Evolutionary conservation across 208 protist species (phyloP), one percentile per base, ranked within the genome.

Genomic region (Trypanosoma rangeli): DNA sequence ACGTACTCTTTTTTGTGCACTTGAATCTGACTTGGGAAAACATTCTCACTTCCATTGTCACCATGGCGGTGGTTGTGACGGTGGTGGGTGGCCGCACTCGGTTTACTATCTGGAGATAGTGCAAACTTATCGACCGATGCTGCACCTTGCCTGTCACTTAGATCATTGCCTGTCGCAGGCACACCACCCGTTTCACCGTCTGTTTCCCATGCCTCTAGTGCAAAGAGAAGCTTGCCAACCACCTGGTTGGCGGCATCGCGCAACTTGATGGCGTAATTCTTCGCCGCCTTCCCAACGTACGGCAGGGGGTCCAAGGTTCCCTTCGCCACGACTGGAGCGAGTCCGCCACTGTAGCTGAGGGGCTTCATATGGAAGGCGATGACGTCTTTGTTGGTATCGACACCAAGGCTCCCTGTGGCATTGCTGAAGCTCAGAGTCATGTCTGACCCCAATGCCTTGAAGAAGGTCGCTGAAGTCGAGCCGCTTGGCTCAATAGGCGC

Each of bases 231-330:
- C 53, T 87, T 91, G 5, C 92, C 92, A 1, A 92, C 82, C 9
- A 89, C 83, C 57, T 88, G 73, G 0, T 81, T 79, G 0, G 68
- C 66, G 0, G 84, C 87, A 60, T 90, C 85, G 13, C 88, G 84
- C 57, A 96, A 66, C 68, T 92, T 94, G 64, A 96, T 89, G n/a
- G 87, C 83, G 70, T 96, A 96, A 70, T 89, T 92, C 64, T 90
- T 94, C 48, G 69, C 73, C 9, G 86, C 80, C 68, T 85, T 85
- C 15, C 84, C 86, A 65, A 83, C 62, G 68, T 85, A 96, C 15
- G 83, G 83, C 1, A 56, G 42, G 3, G 89, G 85, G 57, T 96
- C 87, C 0, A 96, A 74, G 5, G 84, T 87, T 29, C 89, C 86
- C 72, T 90, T 89, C 22, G 92, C 89, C n/a, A 96, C 68, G 13